Evolutionary conservation across 345 rosid genomes (phyloP), one percentile per base, ranked within the genome.

Genomic region (Durio zibethinus): DNA sequence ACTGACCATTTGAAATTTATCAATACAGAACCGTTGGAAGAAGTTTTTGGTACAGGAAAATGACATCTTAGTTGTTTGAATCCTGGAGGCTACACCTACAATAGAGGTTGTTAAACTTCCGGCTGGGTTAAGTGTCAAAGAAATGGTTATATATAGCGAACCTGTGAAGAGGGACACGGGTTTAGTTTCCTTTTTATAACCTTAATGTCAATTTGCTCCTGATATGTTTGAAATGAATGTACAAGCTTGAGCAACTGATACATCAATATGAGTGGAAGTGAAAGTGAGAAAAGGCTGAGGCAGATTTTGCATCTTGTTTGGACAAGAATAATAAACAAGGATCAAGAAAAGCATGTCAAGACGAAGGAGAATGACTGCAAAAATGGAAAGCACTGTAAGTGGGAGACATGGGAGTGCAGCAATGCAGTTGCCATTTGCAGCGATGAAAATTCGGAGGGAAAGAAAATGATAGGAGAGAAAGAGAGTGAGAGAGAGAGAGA

Each of bases 21-120:
- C 99, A 1, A 77, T 83, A 59, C 93, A 95, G 84, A 95, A 95
- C 72, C 98, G 86, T 56, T 81, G 85, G 79, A 95, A 88, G 97
- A 95, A 93, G 76, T 78, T 88, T 84, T 82, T 84, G 38, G 85
- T 76, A 56, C 90, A 54, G 77, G 90, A 83, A 63, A 86, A 72
- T 0, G 93, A 77, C 99, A 95, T 95, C 20, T 80, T 78, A 76
- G 77, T 52, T 54, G 54, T 74, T 79, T 45, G 65, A 64, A 66
- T 63, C 48, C 76, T 71, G 15, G 21, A 63, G 80, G 57, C 38
- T 60, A 72, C 38, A 75, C 54, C 38, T 20, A 20, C 43, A 25
- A 45, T 38, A 38, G 80, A 50, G 65, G 61, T 77, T 79, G 82
- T 81, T 65, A 77, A 79, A 75, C 43, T 63, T 80, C 77, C 78